Evolutionary conservation across 1,284 basidiomycete species (phyloP), one percentile per base, ranked within the genome.

Genomic region (Tremellales sp.): DNA sequence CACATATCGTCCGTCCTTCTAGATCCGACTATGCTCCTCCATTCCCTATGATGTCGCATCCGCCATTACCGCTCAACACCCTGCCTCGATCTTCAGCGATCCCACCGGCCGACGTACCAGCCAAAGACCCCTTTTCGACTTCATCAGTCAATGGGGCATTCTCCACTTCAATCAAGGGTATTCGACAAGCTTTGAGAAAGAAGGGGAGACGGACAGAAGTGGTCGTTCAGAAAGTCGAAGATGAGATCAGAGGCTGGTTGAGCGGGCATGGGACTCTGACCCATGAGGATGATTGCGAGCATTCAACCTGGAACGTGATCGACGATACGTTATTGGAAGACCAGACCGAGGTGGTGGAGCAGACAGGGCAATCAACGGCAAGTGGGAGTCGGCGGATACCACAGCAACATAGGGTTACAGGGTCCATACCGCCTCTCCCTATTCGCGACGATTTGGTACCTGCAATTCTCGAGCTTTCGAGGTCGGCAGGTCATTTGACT

Each of bases 131-230:
- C 7, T 54, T 48, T 15, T 61, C 61, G 1, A 45, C 42, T 13
- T 52, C 59, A 22, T 65, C 67, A 2, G 42, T 51, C n/a, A 50
- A 57, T 27, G 72, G 72, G 1, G 55, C 62, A 12, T 75, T 70
- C 54, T 56, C 57, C 7, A 67, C 70, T n/a, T 63, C 60, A 8
- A 58, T 75, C 12, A 72, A 70, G 51, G 73, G 73, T 3, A 70
- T 66, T 2, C 52, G 73, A 7, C 59, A 62, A 17, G 41, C 72
- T 51, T 51, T 75, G 5, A 50, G 72, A 19, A 65, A 64, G 27
- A 48, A 65, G 11, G 64, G 72, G 8, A 53, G 65, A 13, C 50
- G 70, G 10, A 64, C 67, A 0, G 70, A 75, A 55, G 49, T 52
- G 5, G 47, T 75, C 4, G 68, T 73, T 0, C 51, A 53, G 3